Percentiles rank a stretch among this genome's conserved stretches.
phyloP scores from a whole-genome alignment of 1,139 yeast species.

The Suhomyces coccinellae region DNA sequence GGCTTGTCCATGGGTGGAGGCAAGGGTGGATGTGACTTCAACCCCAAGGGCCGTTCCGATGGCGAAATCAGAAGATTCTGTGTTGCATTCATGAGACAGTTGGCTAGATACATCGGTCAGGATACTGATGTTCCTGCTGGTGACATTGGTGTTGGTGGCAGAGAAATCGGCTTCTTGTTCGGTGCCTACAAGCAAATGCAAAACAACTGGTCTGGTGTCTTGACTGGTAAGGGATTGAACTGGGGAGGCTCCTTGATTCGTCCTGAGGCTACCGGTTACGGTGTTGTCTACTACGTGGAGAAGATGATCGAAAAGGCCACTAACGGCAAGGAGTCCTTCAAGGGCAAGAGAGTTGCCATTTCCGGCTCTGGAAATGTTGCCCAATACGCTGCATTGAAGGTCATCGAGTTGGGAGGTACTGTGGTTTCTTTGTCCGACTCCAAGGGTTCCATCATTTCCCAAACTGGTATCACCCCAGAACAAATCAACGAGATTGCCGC shows the following conservation, averaged over 20 bases:
- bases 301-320: constrained; percentile 96
- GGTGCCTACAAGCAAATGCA: constrained; percentile 95
- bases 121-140: constrained; percentile 99
- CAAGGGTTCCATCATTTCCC: constrained; percentile 79
- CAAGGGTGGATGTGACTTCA: constrained; percentile 98
- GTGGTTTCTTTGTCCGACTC: constrained; percentile 95
- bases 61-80: constrained; percentile 96
- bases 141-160: constrained; percentile 91
- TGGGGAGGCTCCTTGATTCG: constrained; percentile 99
- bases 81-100: constrained; percentile 91
- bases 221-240: constrained; percentile 95
- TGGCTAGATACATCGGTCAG: constrained; percentile 93
- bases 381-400: constrained; percentile 97
- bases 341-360: constrained; percentile 92
- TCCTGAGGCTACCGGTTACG: constrained; percentile 99
- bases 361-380: constrained; percentile 99
- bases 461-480: constrained; percentile 77
- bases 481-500: constrained; percentile 77
- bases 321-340: constrained; percentile 81
- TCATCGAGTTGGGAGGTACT: constrained; percentile 92
- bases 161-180: constrained; percentile 89
- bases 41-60: constrained; percentile 93
- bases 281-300: constrained; percentile 94
- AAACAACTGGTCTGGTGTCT: constrained; percentile 95
- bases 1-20: constrained; percentile 99